Evolutionary conservation across 208 protist species (phyloP).

Genomic region (Angomonas desouzai): DNA sequence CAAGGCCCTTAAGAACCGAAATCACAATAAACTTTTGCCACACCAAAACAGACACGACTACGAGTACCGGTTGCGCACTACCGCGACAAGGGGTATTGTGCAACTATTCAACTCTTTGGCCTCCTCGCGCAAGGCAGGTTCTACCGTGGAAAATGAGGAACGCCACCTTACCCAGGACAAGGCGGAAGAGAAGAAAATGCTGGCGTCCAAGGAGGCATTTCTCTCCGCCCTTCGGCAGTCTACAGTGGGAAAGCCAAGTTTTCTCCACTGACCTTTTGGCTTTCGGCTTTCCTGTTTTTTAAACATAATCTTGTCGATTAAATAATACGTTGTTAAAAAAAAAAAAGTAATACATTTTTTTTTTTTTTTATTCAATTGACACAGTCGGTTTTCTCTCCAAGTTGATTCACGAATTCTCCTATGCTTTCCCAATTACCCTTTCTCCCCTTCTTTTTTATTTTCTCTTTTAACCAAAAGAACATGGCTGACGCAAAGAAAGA

Average conservation of each 20-base stretch:
- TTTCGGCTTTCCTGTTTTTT: not conserved
- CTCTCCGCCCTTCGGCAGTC: slow-evolving; percentile 64
- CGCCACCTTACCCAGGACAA: slow-evolving; percentile 67
- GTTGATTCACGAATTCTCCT: no score
- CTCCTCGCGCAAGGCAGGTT: slow-evolving; percentile 65
- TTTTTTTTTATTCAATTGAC: no score
- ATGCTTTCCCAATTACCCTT: no score
- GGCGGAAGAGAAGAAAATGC: slow-evolving; percentile 64
- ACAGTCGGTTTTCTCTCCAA: not conserved
- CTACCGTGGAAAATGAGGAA: slow-evolving; percentile 39
- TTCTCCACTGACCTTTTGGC: not conserved
- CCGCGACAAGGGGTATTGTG: slow-evolving; percentile 82
- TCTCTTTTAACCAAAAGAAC: not conserved
- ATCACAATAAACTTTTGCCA: slow-evolving; percentile 68
- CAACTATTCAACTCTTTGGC: slow-evolving; percentile 86
- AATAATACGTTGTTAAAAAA: not conserved
- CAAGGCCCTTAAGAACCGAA: slow-evolving; percentile 73
- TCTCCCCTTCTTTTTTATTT: slow-evolving; percentile 3
- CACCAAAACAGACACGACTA: slow-evolving; percentile 84
- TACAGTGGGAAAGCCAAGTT: slow-evolving; percentile 20
- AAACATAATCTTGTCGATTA: slow-evolving; percentile 1
- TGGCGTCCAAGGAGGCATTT: slow-evolving; percentile 77
- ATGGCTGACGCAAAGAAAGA: slow-evolving; percentile 4
- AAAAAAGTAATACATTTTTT: slow-evolving; percentile 8
- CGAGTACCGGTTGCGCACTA: slow-evolving; percentile 77